These are phyloP conservation scores for Colletotrichum camelliae DNA, from an alignment of 2,329 filamentous ascomycete species.

Conservation along the genomic window DNA sequence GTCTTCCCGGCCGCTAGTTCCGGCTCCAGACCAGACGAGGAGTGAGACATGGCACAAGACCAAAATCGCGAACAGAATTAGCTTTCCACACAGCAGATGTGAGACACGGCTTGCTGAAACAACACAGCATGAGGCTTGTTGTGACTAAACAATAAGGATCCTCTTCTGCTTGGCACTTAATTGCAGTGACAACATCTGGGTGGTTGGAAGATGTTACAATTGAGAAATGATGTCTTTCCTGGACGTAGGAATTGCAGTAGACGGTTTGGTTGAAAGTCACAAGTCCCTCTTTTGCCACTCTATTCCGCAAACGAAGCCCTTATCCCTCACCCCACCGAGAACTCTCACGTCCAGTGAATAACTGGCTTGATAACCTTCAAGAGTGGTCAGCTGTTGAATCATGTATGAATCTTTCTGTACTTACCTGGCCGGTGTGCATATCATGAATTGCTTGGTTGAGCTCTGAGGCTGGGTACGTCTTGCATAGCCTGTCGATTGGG, in stretches of 20 bases:
- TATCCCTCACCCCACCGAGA: not conserved
- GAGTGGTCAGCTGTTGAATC: not conserved
- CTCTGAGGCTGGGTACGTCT: not conserved
- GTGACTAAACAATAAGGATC: not conserved
- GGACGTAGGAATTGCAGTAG: not conserved
- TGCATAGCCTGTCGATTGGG: not conserved
- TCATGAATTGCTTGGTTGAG: conserved; percentile 14
- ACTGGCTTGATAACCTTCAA: conserved; percentile 9
- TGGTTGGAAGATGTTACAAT: not conserved
- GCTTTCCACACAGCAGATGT: not conserved
- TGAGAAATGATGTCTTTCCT: not conserved
- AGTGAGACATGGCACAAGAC: not conserved
- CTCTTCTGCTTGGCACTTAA: not conserved
- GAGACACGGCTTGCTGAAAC: not conserved
- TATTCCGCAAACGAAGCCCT: not conserved
- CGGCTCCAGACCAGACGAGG: not conserved
- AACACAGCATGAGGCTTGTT: not conserved
- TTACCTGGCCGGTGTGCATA: not conserved
- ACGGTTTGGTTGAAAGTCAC: not conserved
- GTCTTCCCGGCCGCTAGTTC: not conserved
- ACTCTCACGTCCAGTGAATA: not conserved
- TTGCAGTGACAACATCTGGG: too few relatives aligned
- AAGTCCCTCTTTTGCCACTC: not conserved
- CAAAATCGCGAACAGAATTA: not conserved
- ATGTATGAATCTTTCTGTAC: not conserved